A percentile compares a stretch with the other conserved stretches of the same genome.
These are phyloP conservation scores for Phytophthora syringae DNA, from an alignment of 352 stramenopile species.

Conservation along the genomic window DNA sequence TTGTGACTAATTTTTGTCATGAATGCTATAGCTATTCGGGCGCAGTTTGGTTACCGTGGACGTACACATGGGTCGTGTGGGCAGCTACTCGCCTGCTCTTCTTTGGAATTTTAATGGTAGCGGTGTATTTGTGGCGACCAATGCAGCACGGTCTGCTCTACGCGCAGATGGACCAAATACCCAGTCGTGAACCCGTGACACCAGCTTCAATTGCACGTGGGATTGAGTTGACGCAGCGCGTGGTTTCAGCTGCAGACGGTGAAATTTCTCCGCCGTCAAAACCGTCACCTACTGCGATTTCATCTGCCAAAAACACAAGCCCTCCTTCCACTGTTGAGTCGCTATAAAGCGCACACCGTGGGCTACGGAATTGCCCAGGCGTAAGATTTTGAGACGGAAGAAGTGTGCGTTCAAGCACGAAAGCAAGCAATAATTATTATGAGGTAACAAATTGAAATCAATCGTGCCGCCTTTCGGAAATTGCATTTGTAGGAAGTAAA, in stretches of 20 bases:
- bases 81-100: slow-evolving; percentile 74
- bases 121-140: slow-evolving; percentile 80
- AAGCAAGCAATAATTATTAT: slow-evolving; percentile 30
- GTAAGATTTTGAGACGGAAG: not conserved
- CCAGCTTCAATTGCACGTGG: slow-evolving; percentile 51
- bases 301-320: not conserved
- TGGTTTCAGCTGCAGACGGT: slow-evolving; percentile 60
- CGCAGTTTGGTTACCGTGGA: slow-evolving; percentile 65
- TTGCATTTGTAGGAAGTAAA: not conserved
- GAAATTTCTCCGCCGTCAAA: slow-evolving; percentile 28
- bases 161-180: slow-evolving; percentile 83
- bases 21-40: slow-evolving; percentile 78
- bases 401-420: slow-evolving; percentile 11
- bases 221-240: slow-evolving; percentile 65
- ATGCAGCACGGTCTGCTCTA: slow-evolving; percentile 71
- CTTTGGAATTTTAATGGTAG: slow-evolving; percentile 69
- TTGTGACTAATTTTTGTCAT: not conserved
- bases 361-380: not conserved
- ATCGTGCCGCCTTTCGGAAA: not conserved
- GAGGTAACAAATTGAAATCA: slow-evolving; percentile 15
- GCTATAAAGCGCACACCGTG: slow-evolving; percentile 18
- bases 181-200: slow-evolving; percentile 64
- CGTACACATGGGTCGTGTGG: slow-evolving; percentile 84
- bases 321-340: slow-evolving; percentile 28
- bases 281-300: not conserved